Evolutionary conservation across 2,329 filamentous ascomycete species (phyloP).

Genomic region (Fusarium sp.): DNA sequence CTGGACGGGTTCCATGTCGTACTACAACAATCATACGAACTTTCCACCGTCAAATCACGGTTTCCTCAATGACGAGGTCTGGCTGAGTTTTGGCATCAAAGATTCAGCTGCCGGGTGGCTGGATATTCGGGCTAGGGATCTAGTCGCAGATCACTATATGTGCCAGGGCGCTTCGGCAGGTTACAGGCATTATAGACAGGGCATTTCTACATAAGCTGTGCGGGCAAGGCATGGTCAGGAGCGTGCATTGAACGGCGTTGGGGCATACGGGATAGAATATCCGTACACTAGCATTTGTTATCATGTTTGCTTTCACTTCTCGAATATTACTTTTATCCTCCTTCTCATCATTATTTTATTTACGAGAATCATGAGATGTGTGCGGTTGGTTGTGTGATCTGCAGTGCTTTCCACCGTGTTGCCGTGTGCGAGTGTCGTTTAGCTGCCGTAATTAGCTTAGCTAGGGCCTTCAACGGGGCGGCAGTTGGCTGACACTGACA

Average conservation of each 20-base stretch:
- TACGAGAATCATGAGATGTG: background rate
- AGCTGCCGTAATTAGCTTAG: conserved; percentile 18
- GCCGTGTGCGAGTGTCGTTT: background rate
- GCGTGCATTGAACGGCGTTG: conserved; percentile 20
- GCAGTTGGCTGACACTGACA: background rate
- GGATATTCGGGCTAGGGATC: conserved; percentile 38
- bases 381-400: background rate
- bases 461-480: background rate
- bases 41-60: conserved; percentile 36
- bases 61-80: conserved; percentile 42
- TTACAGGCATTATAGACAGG: conserved; percentile 36
- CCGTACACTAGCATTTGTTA: background rate
- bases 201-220: conserved; percentile 18
- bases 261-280: background rate
- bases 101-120: conserved; percentile 43
- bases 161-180: conserved; percentile 32
- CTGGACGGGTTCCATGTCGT: conserved; percentile 43
- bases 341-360: background rate
- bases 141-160: conserved; percentile 40
- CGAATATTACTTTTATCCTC: background rate
- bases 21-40: conserved; percentile 29
- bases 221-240: background rate
- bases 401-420: background rate
- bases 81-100: conserved; percentile 43
- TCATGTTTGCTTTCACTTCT: background rate